Conservation (phyloP, 805 yeast species). For the Zygotorulaspora florentina region DNA sequence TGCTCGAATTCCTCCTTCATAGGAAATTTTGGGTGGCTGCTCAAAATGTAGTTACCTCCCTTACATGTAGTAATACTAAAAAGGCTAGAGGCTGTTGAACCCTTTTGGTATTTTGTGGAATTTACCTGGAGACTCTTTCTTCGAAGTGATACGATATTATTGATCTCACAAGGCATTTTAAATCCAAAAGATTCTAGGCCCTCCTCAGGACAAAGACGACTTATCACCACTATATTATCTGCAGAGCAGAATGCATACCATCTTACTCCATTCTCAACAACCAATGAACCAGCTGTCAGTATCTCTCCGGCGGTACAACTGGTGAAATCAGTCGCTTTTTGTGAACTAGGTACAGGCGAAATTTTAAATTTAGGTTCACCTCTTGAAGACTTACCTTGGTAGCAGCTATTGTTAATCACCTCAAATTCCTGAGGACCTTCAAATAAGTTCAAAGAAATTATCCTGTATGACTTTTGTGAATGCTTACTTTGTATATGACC, state of each 20-base stretch:
- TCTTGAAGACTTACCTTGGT: background rate
- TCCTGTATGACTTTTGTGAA: background rate
- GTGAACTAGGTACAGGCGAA: background rate
- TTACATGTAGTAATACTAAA: slow-evolving; percentile 10
- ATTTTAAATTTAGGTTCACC: background rate
- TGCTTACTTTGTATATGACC: background rate
- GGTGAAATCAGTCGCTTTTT: background rate
- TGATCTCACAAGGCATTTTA: slow-evolving; percentile 13
- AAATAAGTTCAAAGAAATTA: slow-evolving; percentile 11
- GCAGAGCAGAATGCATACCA: background rate
- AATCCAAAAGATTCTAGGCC: slow-evolving; percentile 10
- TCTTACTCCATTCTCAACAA: too few species aligned
- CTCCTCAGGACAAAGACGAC: slow-evolving; percentile 2
- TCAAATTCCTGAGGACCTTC: slow-evolving; percentile 19
- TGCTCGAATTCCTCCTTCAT: background rate
- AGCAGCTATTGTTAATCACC: background rate
- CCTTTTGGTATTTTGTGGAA: background rate
- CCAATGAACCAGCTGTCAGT: too few species aligned
- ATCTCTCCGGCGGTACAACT: too few species aligned
- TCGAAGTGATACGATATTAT: slow-evolving; percentile 2
- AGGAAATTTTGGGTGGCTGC: background rate
- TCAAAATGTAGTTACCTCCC: slow-evolving; percentile 10
- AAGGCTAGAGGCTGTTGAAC: background rate
- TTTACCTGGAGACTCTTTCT: background rate
- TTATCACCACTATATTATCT: background rate